These are phyloP conservation scores for Colletotrichum sp. DNA, from an alignment of 2,329 filamentous ascomycete genomes.

Conservation along the genomic window DNA sequence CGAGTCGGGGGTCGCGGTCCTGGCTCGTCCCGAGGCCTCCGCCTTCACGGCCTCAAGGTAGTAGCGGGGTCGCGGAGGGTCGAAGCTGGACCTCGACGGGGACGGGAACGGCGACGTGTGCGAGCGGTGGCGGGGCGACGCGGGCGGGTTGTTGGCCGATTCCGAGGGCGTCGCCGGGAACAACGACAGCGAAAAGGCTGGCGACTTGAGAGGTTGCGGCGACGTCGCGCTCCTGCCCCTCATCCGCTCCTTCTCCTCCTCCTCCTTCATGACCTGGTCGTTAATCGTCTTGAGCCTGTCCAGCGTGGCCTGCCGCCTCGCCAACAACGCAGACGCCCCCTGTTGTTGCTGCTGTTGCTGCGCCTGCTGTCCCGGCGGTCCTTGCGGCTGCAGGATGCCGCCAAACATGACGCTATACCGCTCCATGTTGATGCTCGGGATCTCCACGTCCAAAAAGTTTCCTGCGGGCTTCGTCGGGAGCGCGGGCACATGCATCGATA, in stretches of 20 bases:
- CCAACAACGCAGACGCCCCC: slow-evolving; percentile 48
- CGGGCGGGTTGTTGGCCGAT: slow-evolving; percentile 24
- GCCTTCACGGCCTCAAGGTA: not conserved
- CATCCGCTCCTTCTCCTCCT: slow-evolving; percentile 32
- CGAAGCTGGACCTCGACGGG: slow-evolving; percentile 42
- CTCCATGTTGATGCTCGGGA: slow-evolving; percentile 82
- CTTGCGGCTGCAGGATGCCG: slow-evolving; percentile 63
- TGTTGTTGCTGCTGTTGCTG: slow-evolving; percentile 49
- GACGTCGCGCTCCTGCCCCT: slow-evolving; percentile 53
- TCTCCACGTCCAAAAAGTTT: slow-evolving; percentile 73
- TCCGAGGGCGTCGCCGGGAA: slow-evolving; percentile 43
- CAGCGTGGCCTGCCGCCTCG: slow-evolving; percentile 63
- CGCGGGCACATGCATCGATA: slow-evolving; percentile 24
- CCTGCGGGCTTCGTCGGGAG: slow-evolving; percentile 24
- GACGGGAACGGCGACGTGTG: slow-evolving; percentile 61
- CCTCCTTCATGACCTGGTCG: slow-evolving; percentile 44
- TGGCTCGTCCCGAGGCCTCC: not conserved
- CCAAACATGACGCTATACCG: slow-evolving; percentile 95
- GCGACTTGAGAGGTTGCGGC: slow-evolving; percentile 43
- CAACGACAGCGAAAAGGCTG: slow-evolving; percentile 37
- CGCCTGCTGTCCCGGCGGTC: slow-evolving; percentile 20
- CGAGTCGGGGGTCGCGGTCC: not conserved
- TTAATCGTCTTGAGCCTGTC: slow-evolving; percentile 62
- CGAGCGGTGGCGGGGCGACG: slow-evolving; percentile 51
- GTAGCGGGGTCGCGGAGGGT: slow-evolving; percentile 7